These are phyloP conservation scores for Colletotrichum sp. DNA, from an alignment of 2,329 filamentous ascomycete species.

Conservation along the genomic window DNA sequence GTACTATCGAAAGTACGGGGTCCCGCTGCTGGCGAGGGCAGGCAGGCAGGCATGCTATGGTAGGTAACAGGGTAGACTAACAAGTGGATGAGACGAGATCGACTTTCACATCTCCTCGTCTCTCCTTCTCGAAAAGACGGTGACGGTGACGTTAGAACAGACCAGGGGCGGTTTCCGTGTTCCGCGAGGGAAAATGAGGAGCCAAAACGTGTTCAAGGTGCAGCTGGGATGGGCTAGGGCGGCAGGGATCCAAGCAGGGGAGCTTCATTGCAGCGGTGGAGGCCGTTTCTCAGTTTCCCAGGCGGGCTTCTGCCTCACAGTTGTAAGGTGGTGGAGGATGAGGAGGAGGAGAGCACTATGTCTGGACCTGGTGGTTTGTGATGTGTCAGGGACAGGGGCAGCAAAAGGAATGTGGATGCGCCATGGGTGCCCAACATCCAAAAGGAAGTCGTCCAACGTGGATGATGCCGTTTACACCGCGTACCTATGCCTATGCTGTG, in stretches of 20 bases:
- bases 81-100: constrained; percentile 9
- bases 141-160: constrained; percentile 19
- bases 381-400: constrained; percentile 16
- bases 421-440: constrained; percentile 18
- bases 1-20: background rate
- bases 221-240: background rate
- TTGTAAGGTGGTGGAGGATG: background rate
- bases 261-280: background rate
- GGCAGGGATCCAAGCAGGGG: background rate
- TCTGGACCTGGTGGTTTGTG: background rate
- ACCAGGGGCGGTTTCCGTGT: constrained; percentile 14
- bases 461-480: background rate
- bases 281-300: background rate
- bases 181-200: constrained; percentile 19
- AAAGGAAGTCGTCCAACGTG: background rate
- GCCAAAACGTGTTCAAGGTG: constrained; percentile 18
- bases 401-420: constrained; percentile 2
- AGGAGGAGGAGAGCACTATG: background rate
- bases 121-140: constrained; percentile 19
- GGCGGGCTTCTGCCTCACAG: background rate
- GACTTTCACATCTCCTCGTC: background rate
- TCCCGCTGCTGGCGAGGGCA: background rate
- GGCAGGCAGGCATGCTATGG: background rate
- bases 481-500: constrained; percentile 1
- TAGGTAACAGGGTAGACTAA: background rate